Evolutionary conservation across 176 grass and related monocot species (phyloP), one percentile per base, ranked within the genome.

Genomic region (Oryza officinalis): DNA sequence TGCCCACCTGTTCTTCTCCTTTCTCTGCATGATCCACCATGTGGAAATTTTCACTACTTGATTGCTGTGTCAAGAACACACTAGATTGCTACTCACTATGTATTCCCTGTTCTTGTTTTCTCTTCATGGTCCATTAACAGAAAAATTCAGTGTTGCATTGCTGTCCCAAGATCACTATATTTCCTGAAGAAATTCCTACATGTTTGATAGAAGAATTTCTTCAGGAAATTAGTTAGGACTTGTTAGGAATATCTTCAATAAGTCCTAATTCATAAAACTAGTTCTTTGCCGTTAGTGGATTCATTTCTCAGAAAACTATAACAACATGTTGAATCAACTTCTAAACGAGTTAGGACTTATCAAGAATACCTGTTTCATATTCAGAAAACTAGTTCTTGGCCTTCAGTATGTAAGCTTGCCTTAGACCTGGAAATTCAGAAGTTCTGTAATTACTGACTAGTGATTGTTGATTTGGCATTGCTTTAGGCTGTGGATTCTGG

Each of bases 401-500:
- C 9, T 61, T 25, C 3, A 10, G 2, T 61, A 25, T 61, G 20
- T 25, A 61, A 61, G 68, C 33, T 79, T 78, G 38, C 6, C 59
- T 72, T 63, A 27, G 38, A 86, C 54, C 8, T 86, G 44, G 44
- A 76, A 14, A 38, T 81, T 23, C 13, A 26, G 18, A 79, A 81
- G 25, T 28, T 13, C 37, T 47, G 17, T 27, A 25, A 50, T 31
- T 60, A 70, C 35, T 45, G 63, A 35, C 43, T 70, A 60, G 2
- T 38, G 40, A 28, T 38, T 49, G n/a, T 69, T 79, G 17, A 43
- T 85, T 63, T 74, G 65, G 28, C 28, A 82, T 90, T 74, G 18
- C 64, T 27, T 70, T 66, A 99, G 96, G 82, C 87, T 71, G 96
- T 99, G 67, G 93, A 99, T 2, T 87, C 87, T 41, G 91, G 96